Percentiles rank a stretch among this genome's conserved stretches.
phyloP scores from a whole-genome alignment of 805 yeast species.

The Myxozyma nipponensis region DNA sequence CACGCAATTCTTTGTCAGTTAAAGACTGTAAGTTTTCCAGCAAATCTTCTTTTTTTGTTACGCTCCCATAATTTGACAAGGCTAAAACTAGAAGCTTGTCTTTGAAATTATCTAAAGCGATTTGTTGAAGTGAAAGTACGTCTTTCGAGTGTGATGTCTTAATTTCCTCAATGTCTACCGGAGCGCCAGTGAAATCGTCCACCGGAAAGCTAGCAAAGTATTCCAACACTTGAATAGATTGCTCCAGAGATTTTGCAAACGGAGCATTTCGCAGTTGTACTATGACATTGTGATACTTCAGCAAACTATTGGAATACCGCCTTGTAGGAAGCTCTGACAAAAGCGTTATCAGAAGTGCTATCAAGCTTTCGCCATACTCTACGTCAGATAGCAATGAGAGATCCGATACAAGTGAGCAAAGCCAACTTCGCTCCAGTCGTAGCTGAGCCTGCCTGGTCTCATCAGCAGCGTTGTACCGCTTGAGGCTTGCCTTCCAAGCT shows the following conservation, averaged over 20 bases:
- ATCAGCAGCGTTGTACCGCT: constrained; percentile 27
- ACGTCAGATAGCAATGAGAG: constrained; percentile 3
- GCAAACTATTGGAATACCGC: constrained; percentile 36
- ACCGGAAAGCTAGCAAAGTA: constrained; percentile 41
- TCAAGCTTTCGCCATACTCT: constrained; percentile 14
- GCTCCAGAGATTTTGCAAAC: constrained; percentile 1
- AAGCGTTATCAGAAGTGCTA: constrained; percentile 34
- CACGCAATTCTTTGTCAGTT: constrained; percentile 23
- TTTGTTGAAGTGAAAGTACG: constrained; percentile 31
- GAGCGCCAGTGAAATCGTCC: constrained; percentile 42
- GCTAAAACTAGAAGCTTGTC: constrained; percentile 31
- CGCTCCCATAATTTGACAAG: constrained; percentile 31
- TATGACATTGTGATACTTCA: constrained; percentile 31
- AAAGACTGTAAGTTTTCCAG: constrained; percentile 30
- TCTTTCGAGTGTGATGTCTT: constrained; percentile 12
- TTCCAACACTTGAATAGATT: constrained; percentile 21
- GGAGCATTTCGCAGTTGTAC: constrained; percentile 17
- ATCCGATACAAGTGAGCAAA: constrained; percentile 28
- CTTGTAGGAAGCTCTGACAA: constrained; percentile 45
- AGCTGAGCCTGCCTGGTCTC: constrained; percentile 26
- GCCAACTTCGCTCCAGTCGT: constrained; percentile 34
- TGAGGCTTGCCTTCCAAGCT: constrained; percentile 30
- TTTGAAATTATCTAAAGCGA: constrained; percentile 28
- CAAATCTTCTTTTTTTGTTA: constrained; percentile 26
- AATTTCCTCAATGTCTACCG: constrained; percentile 25